A percentile compares a stretch with the other conserved stretches of the same genome.
Conservation (phyloP, 257 asterid species). For the Marsdenia floribunda region DNA sequence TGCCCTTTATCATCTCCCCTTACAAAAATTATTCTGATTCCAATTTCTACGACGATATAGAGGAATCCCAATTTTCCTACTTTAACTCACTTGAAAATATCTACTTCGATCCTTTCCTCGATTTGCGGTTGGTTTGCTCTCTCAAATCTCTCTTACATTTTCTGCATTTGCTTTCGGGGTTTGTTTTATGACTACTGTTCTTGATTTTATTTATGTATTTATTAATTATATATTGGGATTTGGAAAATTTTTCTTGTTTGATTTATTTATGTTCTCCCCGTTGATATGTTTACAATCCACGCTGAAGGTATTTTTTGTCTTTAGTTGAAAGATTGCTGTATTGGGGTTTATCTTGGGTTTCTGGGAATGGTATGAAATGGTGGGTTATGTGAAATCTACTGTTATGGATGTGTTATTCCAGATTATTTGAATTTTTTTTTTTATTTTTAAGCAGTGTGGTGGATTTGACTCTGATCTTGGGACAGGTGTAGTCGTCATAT, state of each 20-base stretch:
- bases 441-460: not conserved
- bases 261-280: not conserved
- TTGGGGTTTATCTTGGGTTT: not conserved
- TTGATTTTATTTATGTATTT: not conserved
- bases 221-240: not conserved
- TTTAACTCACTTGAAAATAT: not conserved
- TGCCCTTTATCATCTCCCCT: no score
- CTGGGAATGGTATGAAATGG: not conserved
- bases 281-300: not conserved
- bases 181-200: not conserved
- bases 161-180: not conserved
- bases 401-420: no score
- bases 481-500: not conserved
- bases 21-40: not conserved
- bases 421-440: not conserved
- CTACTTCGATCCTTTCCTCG: not conserved
- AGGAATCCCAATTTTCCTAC: not conserved
- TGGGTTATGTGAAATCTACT: not conserved
- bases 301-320: not conserved
- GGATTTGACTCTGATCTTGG: not conserved
- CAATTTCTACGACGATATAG: not conserved
- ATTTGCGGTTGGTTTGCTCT: slow-evolving; percentile 6
- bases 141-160: not conserved
- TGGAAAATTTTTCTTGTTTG: not conserved
- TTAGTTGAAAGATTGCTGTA: not conserved